Conservation (phyloP, 2,329 filamentous ascomycete species). For the Fulvia fulva region DNA sequence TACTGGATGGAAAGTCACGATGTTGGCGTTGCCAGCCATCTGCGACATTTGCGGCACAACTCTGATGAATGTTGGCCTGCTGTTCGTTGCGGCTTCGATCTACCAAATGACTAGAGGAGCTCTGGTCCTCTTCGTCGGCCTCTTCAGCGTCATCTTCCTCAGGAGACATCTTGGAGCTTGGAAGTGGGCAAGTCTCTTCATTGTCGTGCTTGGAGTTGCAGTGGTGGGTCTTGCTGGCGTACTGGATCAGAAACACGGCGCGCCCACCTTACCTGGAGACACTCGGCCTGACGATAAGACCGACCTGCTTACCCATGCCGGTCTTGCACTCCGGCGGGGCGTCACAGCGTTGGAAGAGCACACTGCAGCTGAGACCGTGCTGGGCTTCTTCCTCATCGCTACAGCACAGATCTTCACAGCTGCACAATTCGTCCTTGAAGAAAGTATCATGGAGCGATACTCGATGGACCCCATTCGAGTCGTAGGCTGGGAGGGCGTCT, state of each 20-base stretch:
- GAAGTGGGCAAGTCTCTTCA: constrained; percentile 84
- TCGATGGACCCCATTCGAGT: constrained; percentile 81
- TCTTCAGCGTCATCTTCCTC: constrained; percentile 91
- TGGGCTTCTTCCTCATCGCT: constrained; percentile 87
- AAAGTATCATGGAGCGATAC: constrained; percentile 81
- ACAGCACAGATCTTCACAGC: constrained; percentile 95
- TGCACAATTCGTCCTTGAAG: constrained; percentile 91
- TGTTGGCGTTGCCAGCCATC: constrained; percentile 80
- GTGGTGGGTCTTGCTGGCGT: constrained; percentile 86
- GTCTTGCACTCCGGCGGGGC: constrained; percentile 29
- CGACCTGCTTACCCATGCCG: constrained; percentile 16
- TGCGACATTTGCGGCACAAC: constrained; percentile 95
- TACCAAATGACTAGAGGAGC: constrained; percentile 98
- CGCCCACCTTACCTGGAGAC: constrained; percentile 28
- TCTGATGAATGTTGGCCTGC: constrained; percentile 90
- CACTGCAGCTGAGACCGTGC: constrained; percentile 63
- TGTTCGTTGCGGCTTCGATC: constrained; percentile 92
- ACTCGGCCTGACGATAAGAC: constrained; percentile 28
- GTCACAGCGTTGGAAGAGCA: constrained; percentile 41
- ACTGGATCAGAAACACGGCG: constrained; percentile 63
- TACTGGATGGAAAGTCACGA: constrained; percentile 63
- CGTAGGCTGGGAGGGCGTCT: constrained; percentile 93
- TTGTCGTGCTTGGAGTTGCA: constrained; percentile 84
- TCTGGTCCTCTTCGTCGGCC: constrained; percentile 87
- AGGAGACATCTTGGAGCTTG: constrained; percentile 74